Evolutionary conservation across 192 early-diverging fungal species (phyloP).

Genomic region (Kappamyces sp.): DNA sequence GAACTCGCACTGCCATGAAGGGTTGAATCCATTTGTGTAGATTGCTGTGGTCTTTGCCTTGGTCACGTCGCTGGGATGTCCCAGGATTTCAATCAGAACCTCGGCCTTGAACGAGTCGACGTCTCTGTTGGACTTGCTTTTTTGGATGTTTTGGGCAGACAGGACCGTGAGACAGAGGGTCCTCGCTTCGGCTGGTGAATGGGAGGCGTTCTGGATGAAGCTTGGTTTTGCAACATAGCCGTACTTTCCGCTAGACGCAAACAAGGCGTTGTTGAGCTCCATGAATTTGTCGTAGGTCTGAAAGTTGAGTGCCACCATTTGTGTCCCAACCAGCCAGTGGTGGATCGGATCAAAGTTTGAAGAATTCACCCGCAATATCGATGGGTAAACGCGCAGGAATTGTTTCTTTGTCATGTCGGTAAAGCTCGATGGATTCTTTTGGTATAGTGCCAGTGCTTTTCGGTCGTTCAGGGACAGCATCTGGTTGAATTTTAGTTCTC

Average conservation of each 20-base stretch:
- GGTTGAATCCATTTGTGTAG: conserved; percentile 42
- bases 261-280: conserved; percentile 85
- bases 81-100: conserved; percentile 53
- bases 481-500: conserved; percentile 45
- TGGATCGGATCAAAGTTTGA: conserved; percentile 79
- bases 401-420: conserved; percentile 51
- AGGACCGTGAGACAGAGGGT: conserved; percentile 44
- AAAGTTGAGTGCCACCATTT: conserved; percentile 87
- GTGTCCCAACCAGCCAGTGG: conserved; percentile 75
- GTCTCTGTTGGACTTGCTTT: conserved; percentile 45
- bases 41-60: conserved; percentile 51
- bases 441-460: conserved; percentile 47
- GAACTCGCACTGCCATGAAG: conserved; percentile 46
- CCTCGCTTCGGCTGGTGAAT: background rate
- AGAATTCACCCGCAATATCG: conserved; percentile 67
- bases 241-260: conserved; percentile 57
- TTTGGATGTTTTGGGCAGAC: conserved; percentile 64
- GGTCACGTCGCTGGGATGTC: conserved; percentile 29
- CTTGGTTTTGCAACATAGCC: conserved; percentile 81
- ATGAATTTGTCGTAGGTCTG: conserved; percentile 74
- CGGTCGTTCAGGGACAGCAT: conserved; percentile 74
- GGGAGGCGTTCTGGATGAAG: background rate
- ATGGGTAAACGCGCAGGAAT: conserved; percentile 78
- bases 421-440: conserved; percentile 47
- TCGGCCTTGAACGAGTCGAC: conserved; percentile 51